phyloP scores from a whole-genome alignment of 495 filamentous ascomycete genomes.

The Clohesyomyces aquaticus region DNA sequence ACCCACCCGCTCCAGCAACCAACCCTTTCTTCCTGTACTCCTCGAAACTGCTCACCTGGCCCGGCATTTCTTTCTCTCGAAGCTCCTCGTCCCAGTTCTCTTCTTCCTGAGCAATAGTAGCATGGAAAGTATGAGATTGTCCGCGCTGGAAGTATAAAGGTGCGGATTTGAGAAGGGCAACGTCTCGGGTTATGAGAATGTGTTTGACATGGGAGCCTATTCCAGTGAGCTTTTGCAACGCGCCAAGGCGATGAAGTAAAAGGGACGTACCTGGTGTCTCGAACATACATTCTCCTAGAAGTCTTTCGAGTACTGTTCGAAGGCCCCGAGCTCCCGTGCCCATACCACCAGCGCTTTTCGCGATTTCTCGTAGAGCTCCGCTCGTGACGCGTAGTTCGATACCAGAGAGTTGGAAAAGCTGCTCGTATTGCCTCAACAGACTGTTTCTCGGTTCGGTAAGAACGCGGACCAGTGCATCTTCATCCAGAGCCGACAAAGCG shows the following conservation, averaged over 20 bases:
- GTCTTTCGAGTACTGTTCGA: slow-evolving; percentile 84
- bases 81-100: slow-evolving; percentile 61
- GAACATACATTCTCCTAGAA: slow-evolving; percentile 89
- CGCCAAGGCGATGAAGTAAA: background rate
- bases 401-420: slow-evolving; percentile 80
- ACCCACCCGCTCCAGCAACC: slow-evolving; percentile 26
- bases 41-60: slow-evolving; percentile 53
- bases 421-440: slow-evolving; percentile 80
- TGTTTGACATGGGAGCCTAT: slow-evolving; percentile 61
- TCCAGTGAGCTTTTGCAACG: background rate
- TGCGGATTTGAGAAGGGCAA: slow-evolving; percentile 46
- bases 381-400: slow-evolving; percentile 84
- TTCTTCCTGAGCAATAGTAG: slow-evolving; percentile 64
- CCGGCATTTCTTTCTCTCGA: slow-evolving; percentile 39
- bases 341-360: slow-evolving; percentile 70
- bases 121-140: slow-evolving; percentile 62
- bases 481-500: slow-evolving; percentile 79
- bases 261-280: slow-evolving; percentile 67
- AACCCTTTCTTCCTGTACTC: slow-evolving; percentile 56
- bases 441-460: slow-evolving; percentile 90
- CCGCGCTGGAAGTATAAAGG: slow-evolving; percentile 65
- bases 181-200: slow-evolving; percentile 38
- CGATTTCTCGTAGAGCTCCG: slow-evolving; percentile 75
- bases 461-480: slow-evolving; percentile 77
- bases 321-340: slow-evolving; percentile 87